Conservation (phyloP, 495 filamentous ascomycete species). For the Aspergillus coremiiformis region DNA sequence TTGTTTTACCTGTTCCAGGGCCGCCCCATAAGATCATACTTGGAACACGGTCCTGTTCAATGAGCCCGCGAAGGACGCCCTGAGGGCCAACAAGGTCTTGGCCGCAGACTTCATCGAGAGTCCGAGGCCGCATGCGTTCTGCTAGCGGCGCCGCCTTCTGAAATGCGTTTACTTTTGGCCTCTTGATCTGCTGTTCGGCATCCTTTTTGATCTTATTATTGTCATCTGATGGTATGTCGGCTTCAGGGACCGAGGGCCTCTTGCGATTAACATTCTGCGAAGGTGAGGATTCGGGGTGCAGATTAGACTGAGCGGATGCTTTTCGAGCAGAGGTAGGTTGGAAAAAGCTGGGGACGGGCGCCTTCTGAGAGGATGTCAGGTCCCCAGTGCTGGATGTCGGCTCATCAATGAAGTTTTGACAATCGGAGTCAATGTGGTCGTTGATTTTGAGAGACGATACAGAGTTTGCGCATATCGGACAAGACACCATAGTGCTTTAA, state of each 20-base stretch:
- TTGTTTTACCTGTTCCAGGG: constrained; percentile 92
- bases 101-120: constrained; percentile 78
- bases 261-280: constrained; percentile 30
- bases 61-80: constrained; percentile 81
- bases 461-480: constrained; percentile 75
- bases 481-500: constrained; percentile 58
- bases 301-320: constrained; percentile 23
- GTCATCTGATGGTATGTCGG: constrained; percentile 13
- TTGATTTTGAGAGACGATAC: constrained; percentile 79
- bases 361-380: constrained; percentile 39
- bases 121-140: constrained; percentile 84
- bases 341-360: constrained; percentile 65
- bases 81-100: constrained; percentile 83
- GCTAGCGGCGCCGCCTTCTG: constrained; percentile 75
- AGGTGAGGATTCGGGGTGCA: constrained; percentile 16
- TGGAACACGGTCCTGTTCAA: constrained; percentile 79
- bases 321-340: constrained; percentile 56
- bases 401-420: constrained; percentile 51
- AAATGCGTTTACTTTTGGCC: constrained; percentile 52
- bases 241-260: constrained; percentile 24
- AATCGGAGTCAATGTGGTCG: constrained; percentile 81
- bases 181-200: constrained; percentile 43
- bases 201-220: constrained; percentile 13
- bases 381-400: constrained; percentile 33
- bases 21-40: constrained; percentile 95